These are phyloP conservation scores for Neopestalotiopsis sp. DNA, from an alignment of 2,329 filamentous ascomycete species.

Conservation along the genomic window DNA sequence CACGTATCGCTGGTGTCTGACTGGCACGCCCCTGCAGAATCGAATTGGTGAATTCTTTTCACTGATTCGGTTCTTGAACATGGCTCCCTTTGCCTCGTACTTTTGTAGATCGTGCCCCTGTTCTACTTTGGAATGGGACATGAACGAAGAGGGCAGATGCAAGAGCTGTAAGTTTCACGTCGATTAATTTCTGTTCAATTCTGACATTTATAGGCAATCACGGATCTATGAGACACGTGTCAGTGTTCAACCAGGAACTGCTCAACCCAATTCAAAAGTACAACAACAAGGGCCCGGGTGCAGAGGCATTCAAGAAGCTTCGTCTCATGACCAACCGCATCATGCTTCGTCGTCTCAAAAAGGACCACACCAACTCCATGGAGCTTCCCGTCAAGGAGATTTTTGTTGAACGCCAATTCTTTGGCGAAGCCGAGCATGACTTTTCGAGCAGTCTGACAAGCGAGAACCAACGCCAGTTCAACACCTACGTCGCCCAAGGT, in stretches of 20 bases:
- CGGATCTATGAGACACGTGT: slow-evolving; percentile 61
- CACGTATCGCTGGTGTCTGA: slow-evolving; percentile 93
- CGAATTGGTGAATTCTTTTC: slow-evolving; percentile 98
- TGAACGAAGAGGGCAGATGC: slow-evolving; percentile 75
- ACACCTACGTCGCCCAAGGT: slow-evolving; percentile 93
- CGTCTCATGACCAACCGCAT: slow-evolving; percentile 89
- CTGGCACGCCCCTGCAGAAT: slow-evolving; percentile 94
- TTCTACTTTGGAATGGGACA: slow-evolving; percentile 81
- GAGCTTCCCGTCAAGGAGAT: slow-evolving; percentile 96
- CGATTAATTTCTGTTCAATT: slow-evolving; percentile 3
- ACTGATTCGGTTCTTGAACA: slow-evolving; percentile 86
- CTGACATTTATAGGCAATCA: slow-evolving; percentile 32
- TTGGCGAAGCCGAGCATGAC: slow-evolving; percentile 94
- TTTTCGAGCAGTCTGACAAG: slow-evolving; percentile 97
- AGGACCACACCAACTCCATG: slow-evolving; percentile 92
- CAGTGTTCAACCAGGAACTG: slow-evolving; percentile 92
- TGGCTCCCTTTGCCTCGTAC: slow-evolving; percentile 89
- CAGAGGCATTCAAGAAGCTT: slow-evolving; percentile 78
- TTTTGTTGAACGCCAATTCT: slow-evolving; percentile 91
- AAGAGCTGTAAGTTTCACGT: slow-evolving; percentile 65
- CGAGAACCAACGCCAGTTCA: slow-evolving; percentile 85
- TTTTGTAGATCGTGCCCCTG: slow-evolving; percentile 90
- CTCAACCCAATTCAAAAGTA: slow-evolving; percentile 79
- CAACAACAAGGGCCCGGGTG: slow-evolving; percentile 66
- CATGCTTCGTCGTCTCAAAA: slow-evolving; percentile 95